Conservation (phyloP, 2,329 filamentous ascomycete genomes). For the Pseudocercospora fuligena region DNA sequence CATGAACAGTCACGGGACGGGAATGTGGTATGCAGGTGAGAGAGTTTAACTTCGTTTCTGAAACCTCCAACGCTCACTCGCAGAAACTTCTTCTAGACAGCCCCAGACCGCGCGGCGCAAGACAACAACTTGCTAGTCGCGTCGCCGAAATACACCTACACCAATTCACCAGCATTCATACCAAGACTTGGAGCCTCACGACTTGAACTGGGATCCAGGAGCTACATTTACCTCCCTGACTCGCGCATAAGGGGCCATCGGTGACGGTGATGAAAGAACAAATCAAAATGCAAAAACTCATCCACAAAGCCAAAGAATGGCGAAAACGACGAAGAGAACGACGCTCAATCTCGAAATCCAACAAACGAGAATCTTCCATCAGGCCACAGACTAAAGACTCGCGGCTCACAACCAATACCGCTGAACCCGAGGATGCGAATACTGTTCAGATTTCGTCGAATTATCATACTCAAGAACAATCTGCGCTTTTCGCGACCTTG, state of each 20-base stretch:
- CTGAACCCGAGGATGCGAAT: background rate
- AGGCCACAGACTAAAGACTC: background rate
- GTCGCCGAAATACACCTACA: background rate
- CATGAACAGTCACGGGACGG: background rate
- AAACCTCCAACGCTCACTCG: background rate
- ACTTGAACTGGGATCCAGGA: background rate
- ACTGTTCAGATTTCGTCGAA: background rate
- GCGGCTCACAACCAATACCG: background rate
- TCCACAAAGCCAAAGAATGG: conserved; percentile 6
- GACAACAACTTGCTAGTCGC: background rate
- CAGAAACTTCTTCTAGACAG: background rate
- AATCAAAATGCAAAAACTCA: conserved; percentile 5
- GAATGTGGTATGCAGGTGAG: background rate
- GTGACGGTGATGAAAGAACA: conserved; percentile 5
- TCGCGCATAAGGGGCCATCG: conserved; percentile 1
- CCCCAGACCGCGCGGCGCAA: conserved; percentile 2
- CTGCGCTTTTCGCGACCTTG: background rate
- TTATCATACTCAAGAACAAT: conserved; percentile 9
- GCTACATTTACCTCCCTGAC: too few relatives aligned
- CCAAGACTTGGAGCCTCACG: background rate
- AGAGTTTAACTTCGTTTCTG: background rate
- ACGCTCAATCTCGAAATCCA: background rate
- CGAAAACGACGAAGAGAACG: background rate
- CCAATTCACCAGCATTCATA: background rate
- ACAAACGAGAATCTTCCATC: background rate